A percentile compares a stretch with the other conserved stretches of the same genome.
Evolutionary conservation across 345 rosid genomes (phyloP).

Genomic region (Luvunga scandens): DNA sequence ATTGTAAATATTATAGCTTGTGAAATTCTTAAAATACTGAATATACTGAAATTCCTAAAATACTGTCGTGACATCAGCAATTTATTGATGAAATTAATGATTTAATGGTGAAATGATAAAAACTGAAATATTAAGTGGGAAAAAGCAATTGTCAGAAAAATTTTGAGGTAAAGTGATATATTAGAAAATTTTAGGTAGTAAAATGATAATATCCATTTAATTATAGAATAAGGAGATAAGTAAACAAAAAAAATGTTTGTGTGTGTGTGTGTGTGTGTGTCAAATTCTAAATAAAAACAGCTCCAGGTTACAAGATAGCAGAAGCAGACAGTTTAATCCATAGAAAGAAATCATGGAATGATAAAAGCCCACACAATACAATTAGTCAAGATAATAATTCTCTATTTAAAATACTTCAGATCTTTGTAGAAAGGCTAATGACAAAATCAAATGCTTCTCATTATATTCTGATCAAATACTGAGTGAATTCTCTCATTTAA

Average conservation of each 20-base stretch:
- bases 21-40: too few relatives aligned
- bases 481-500: neutral
- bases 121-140: too few relatives aligned
- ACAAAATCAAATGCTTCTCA: neutral
- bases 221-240: conserved; percentile 3
- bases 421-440: neutral
- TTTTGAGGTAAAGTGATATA: too few relatives aligned
- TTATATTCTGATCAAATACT: neutral
- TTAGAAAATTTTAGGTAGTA: too few relatives aligned
- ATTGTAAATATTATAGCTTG: too few relatives aligned
- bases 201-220: neutral
- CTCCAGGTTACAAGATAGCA: neutral
- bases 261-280: too few relatives aligned
- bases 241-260: neutral
- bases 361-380: neutral
- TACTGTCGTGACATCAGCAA: too few relatives aligned
- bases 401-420: neutral
- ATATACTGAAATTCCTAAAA: too few relatives aligned
- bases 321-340: too few relatives aligned
- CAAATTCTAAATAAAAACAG: neutral
- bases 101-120: too few relatives aligned
- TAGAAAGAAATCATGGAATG: neutral
- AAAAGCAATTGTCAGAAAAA: too few relatives aligned
- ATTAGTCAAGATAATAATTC: neutral
- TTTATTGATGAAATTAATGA: too few relatives aligned